Conservation (phyloP, 768 basidiomycete genomes). For the Boletus subparvulus region DNA sequence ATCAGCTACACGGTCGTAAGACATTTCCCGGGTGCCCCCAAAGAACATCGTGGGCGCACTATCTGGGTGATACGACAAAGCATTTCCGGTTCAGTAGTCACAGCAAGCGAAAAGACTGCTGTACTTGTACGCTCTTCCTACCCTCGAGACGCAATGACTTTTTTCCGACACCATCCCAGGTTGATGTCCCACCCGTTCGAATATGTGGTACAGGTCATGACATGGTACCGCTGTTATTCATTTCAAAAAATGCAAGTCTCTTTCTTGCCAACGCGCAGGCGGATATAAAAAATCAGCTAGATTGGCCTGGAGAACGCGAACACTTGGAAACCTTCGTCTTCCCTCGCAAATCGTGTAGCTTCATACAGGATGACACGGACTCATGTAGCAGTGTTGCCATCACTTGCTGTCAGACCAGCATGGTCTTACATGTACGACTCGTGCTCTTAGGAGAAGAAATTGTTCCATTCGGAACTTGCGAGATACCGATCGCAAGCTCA, state of each 20-base stretch:
- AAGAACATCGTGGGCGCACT: conserved; percentile 45
- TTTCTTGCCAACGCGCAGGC: conserved; percentile 32
- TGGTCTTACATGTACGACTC: conserved; percentile 23
- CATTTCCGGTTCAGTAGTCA: conserved; percentile 35
- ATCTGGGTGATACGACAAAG: conserved; percentile 65
- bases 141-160: conserved; percentile 6
- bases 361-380: conserved; percentile 20
- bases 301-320: conserved; percentile 27
- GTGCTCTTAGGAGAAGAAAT: conserved; percentile 22
- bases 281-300: conserved; percentile 22
- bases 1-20: conserved; percentile 58
- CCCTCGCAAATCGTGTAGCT: conserved; percentile 26
- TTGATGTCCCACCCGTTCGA: conserved; percentile 41
- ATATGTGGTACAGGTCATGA: conserved; percentile 35
- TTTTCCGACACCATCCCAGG: conserved; percentile 33
- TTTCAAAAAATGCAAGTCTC: conserved; percentile 35
- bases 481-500: conserved; percentile 19
- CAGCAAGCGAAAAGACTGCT: conserved; percentile 41
- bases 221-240: conserved; percentile 30
- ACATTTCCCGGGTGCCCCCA: conserved; percentile 44
- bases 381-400: conserved; percentile 14
- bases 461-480: conserved; percentile 14
- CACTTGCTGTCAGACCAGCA: conserved; percentile 22
- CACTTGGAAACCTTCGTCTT: conserved; percentile 35
- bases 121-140: conserved; percentile 41